These are phyloP conservation scores for Nemania diffusa DNA, from an alignment of 2,329 filamentous ascomycete species.

Conservation along the genomic window DNA sequence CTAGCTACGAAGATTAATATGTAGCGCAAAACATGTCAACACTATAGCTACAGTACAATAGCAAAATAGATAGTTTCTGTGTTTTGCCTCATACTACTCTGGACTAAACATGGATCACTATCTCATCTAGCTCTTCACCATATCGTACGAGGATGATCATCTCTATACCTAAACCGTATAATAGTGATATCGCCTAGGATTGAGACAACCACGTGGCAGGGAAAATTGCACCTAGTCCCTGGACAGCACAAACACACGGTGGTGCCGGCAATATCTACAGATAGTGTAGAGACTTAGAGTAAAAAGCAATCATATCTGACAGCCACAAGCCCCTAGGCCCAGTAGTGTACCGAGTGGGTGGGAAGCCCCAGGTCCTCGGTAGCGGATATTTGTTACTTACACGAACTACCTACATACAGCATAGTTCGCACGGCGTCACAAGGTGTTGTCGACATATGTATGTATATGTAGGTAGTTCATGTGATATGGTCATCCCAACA, in stretches of 20 bases:
- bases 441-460: not conserved
- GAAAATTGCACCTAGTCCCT: not conserved
- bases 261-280: not conserved
- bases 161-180: no score
- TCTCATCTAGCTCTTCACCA: not conserved
- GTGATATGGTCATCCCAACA: not conserved
- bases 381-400: not conserved
- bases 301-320: conserved; percentile 8
- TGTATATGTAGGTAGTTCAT: no score
- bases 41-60: not conserved
- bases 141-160: not conserved
- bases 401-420: not conserved
- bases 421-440: not conserved
- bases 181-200: not conserved
- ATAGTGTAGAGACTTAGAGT: no score
- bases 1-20: not conserved
- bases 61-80: not conserved
- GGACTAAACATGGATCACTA: not conserved
- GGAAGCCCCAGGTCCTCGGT: conserved; percentile 4
- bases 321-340: not conserved
- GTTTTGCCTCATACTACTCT: not conserved
- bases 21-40: not conserved
- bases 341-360: not conserved
- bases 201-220: conserved; percentile 3
- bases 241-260: not conserved